Evolutionary conservation across 495 filamentous ascomycete species (phyloP).

Genomic region (Zalerion maritima): DNA sequence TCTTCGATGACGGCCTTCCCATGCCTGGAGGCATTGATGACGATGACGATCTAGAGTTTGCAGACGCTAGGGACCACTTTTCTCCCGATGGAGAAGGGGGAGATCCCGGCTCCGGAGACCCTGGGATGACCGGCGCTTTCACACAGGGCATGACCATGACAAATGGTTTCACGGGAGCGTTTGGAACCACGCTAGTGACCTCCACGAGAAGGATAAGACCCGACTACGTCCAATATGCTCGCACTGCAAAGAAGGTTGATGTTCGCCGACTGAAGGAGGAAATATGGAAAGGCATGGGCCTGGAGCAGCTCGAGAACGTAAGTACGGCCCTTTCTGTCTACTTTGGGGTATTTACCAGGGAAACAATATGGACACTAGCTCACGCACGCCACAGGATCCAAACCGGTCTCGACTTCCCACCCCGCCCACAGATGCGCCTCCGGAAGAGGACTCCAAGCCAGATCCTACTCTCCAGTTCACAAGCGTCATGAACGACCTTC

Average conservation of each 20-base stretch:
- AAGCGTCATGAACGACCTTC: slow-evolving; percentile 72
- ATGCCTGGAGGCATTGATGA: slow-evolving; percentile 62
- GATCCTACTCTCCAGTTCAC: slow-evolving; percentile 60
- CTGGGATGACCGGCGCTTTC: slow-evolving; percentile 16
- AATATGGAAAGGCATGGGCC: slow-evolving; percentile 81
- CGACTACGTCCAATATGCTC: slow-evolving; percentile 92
- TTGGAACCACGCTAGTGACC: slow-evolving; percentile 88
- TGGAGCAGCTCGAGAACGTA: slow-evolving; percentile 33
- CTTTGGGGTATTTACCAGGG: background rate
- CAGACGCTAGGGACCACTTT: slow-evolving; percentile 82
- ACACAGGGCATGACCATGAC: slow-evolving; percentile 30
- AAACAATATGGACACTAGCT: slow-evolving; percentile 2
- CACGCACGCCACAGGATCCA: slow-evolving; percentile 8
- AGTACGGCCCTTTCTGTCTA: slow-evolving; percentile 8
- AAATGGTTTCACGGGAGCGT: slow-evolving; percentile 43
- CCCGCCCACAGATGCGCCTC: slow-evolving; percentile 10
- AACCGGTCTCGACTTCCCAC: slow-evolving; percentile 17
- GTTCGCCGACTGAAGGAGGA: slow-evolving; percentile 88
- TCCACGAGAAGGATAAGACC: slow-evolving; percentile 67
- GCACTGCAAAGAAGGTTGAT: slow-evolving; percentile 98
- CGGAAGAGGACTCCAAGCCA: slow-evolving; percentile 24
- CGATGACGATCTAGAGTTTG: slow-evolving; percentile 69
- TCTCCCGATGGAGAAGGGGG: slow-evolving; percentile 54
- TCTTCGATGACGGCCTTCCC: slow-evolving; percentile 91
- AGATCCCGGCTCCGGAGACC: slow-evolving; percentile 16